Evolutionary conservation across 2,329 filamentous ascomycete genomes (phyloP).

Genomic region (Dothideomycetes sp.): DNA sequence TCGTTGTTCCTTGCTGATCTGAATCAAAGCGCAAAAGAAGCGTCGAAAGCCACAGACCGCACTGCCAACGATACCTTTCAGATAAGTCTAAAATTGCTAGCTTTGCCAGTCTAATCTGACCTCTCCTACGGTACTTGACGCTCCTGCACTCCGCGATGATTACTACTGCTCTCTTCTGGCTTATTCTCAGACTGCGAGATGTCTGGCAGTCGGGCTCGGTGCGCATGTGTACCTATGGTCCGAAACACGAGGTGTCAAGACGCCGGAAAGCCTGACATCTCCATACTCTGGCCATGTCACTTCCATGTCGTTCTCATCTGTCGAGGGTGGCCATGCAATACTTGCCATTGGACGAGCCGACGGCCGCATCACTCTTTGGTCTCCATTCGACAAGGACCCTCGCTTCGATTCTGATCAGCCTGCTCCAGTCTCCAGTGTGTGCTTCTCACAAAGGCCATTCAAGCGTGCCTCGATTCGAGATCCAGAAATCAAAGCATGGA

Average conservation of each 20-base stretch:
- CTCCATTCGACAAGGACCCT: constrained; percentile 55
- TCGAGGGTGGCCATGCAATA: constrained; percentile 62
- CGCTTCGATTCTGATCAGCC: constrained; percentile 68
- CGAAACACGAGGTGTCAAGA: constrained; percentile 56
- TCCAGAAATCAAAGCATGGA: constrained; percentile 44
- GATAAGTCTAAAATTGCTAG: constrained; percentile 51
- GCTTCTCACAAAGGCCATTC: constrained; percentile 60
- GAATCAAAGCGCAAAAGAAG: constrained; percentile 17
- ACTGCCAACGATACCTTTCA: constrained; percentile 66
- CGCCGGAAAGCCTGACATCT: constrained; percentile 41
- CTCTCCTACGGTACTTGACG: constrained; percentile 63
- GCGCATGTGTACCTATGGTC: constrained; percentile 82
- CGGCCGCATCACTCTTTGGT: constrained; percentile 67
- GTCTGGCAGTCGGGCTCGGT: constrained; percentile 73
- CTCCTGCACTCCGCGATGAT: constrained; percentile 80
- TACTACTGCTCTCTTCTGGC: constrained; percentile 90
- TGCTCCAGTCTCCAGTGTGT: constrained; percentile 64
- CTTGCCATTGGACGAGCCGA: constrained; percentile 75
- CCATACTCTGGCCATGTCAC: constrained; percentile 54
- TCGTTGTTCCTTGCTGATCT: constrained; percentile 11
- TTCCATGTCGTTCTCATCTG: constrained; percentile 81
- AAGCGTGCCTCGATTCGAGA: constrained; percentile 37
- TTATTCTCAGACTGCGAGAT: constrained; percentile 64
- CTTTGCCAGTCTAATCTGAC: constrained; percentile 25
- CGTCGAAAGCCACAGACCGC: constrained; percentile 20